A percentile compares a stretch with the other conserved stretches of the same genome.
These are phyloP conservation scores for Gossypium schwendimanii DNA, from an alignment of 441 rosid genomes.

Conservation along the genomic window DNA sequence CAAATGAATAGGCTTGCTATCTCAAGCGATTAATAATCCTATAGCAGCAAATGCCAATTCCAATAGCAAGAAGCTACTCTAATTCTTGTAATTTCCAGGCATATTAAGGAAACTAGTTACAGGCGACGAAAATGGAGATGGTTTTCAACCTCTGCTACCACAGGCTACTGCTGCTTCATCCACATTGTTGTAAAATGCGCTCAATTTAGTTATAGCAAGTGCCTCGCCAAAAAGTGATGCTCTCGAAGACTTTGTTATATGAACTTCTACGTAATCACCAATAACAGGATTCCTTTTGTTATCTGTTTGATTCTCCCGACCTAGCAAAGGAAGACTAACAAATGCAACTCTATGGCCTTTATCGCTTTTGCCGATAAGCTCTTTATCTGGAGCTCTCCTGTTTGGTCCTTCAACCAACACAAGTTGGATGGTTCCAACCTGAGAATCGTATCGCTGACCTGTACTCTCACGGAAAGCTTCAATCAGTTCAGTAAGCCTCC, in stretches of 20 bases:
- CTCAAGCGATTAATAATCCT: not conserved
- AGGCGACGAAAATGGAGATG: not conserved
- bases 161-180: conserved; percentile 36
- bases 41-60: not conserved
- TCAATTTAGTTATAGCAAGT: conserved; percentile 59
- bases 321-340: conserved; percentile 33
- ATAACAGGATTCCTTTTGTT: conserved; percentile 41
- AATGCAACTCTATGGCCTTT: conserved; percentile 77
- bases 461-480: conserved; percentile 72
- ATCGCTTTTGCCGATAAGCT: conserved; percentile 80
- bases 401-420: conserved; percentile 87
- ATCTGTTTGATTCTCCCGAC: conserved; percentile 22
- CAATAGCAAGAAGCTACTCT: not conserved
- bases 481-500: conserved; percentile 75
- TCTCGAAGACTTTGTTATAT: conserved; percentile 48
- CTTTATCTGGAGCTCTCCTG: conserved; percentile 76
- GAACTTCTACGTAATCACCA: conserved; percentile 80
- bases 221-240: conserved; percentile 78
- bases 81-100: not conserved
- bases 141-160: conserved; percentile 30
- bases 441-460: conserved; percentile 63
- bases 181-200: conserved; percentile 37
- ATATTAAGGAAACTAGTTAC: not conserved
- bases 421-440: conserved; percentile 62
- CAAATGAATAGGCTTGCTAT: not conserved